phyloP scores from a whole-genome alignment of 1,139 yeast species.

The Debaryomyces sp. region DNA sequence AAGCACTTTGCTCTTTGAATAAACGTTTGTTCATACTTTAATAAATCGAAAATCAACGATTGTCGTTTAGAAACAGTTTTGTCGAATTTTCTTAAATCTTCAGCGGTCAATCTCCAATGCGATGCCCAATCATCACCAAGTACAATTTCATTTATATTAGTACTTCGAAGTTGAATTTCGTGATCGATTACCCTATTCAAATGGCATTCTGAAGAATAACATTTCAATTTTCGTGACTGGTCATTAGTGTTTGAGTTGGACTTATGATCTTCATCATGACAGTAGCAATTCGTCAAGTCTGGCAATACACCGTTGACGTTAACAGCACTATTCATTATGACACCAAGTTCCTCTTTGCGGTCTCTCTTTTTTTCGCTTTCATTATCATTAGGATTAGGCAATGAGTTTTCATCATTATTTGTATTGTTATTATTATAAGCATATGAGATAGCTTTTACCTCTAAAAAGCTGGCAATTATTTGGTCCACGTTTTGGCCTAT shows the following conservation, averaged over 20 bases:
- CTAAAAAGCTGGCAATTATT: conserved; percentile 49
- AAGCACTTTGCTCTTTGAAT: conserved; percentile 70
- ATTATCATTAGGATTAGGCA: neutral
- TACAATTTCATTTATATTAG: conserved; percentile 39
- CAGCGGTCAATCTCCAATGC: conserved; percentile 68
- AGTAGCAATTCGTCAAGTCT: conserved; percentile 41
- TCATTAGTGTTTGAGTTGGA: conserved; percentile 12
- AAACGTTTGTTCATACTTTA: conserved; percentile 75
- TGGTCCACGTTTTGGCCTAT: conserved; percentile 60
- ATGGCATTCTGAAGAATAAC: conserved; percentile 43
- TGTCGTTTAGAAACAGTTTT: conserved; percentile 65
- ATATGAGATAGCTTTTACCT: conserved; percentile 44
- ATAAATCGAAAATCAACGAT: conserved; percentile 75
- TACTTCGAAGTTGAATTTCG: conserved; percentile 34
- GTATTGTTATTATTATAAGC: neutral
- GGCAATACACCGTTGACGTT: conserved; percentile 40
- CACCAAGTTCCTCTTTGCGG: conserved; percentile 22
- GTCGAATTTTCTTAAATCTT: conserved; percentile 56
- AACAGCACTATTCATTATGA: conserved; percentile 24
- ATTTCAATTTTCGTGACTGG: conserved; percentile 22
- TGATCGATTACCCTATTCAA: conserved; percentile 41
- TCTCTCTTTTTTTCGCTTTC: neutral
- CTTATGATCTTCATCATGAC: conserved; percentile 31
- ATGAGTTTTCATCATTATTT: neutral
- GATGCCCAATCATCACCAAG: conserved; percentile 70